Evolutionary conservation across 371 early-diverging fungal genomes (phyloP).

Genomic region (Mucor velutinosus): DNA sequence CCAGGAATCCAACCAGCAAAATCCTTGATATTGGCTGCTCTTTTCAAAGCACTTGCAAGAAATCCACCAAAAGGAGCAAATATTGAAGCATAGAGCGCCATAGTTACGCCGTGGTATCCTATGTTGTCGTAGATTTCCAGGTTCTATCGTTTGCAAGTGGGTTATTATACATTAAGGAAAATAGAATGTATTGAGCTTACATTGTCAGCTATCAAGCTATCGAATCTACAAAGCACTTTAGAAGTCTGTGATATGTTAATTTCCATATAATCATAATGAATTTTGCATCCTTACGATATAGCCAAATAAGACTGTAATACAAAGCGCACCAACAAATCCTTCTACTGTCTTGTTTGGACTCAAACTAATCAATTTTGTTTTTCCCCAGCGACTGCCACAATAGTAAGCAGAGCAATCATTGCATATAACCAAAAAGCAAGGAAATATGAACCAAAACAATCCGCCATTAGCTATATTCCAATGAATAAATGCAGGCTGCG

Average conservation of each 20-base stretch:
- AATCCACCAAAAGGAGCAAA: conserved; percentile 35
- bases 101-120: conserved; percentile 14
- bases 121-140: conserved; percentile 2
- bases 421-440: conserved; percentile 24
- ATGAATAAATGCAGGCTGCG: conserved; percentile 30
- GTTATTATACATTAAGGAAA: background rate
- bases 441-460: conserved; percentile 35
- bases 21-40: conserved; percentile 30
- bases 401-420: conserved; percentile 38
- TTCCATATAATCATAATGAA: too few relatives aligned
- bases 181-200: background rate
- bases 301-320: conserved; percentile 22
- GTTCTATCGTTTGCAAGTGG: background rate
- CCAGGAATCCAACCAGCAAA: conserved; percentile 35
- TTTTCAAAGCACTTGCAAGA: conserved; percentile 35
- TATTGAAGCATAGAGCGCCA: conserved; percentile 24
- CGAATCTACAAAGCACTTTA: background rate
- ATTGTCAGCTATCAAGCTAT: background rate
- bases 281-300: conserved; percentile 10
- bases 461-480: conserved; percentile 34
- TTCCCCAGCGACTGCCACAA: conserved; percentile 24
- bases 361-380: conserved; percentile 7
- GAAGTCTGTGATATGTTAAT: too few relatives aligned
- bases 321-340: conserved; percentile 32
- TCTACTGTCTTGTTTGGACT: conserved; percentile 40